These are phyloP conservation scores for Lepidium campestre DNA, from an alignment of 441 rosid species.

Conservation along the genomic window DNA sequence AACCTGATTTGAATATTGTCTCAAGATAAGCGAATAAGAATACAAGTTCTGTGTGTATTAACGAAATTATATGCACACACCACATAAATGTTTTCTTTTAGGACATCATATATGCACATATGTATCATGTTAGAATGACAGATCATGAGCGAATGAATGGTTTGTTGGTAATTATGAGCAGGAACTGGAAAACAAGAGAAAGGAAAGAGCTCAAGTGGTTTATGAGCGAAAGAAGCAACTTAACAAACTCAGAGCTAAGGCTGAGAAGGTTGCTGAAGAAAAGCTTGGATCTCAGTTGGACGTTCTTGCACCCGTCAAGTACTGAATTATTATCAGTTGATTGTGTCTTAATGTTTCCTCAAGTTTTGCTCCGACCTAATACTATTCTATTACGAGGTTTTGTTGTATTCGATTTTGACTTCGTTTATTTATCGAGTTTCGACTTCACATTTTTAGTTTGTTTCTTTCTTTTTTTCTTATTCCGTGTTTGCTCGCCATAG, in stretches of 20 bases:
- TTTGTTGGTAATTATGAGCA: slow-evolving; percentile 14
- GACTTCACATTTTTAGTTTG: background rate
- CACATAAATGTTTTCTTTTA: background rate
- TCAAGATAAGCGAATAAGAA: background rate
- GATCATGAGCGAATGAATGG: background rate
- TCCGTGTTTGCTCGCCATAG: background rate
- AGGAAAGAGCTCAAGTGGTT: slow-evolving; percentile 57
- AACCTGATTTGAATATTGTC: background rate
- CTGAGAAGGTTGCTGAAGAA: slow-evolving; percentile 62
- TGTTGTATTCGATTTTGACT: background rate
- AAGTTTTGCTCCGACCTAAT: background rate
- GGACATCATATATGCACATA: background rate
- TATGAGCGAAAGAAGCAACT: slow-evolving; percentile 78
- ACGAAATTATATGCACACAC: background rate
- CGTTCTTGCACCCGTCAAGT: slow-evolving; percentile 49
- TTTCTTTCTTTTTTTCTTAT: background rate
- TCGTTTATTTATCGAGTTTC: background rate
- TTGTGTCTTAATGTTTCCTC: slow-evolving; percentile 1
- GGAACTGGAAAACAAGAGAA: slow-evolving; percentile 82
- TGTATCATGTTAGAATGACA: background rate
- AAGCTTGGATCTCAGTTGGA: slow-evolving; percentile 68
- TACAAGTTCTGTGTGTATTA: background rate
- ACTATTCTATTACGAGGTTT: background rate
- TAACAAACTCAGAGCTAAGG: slow-evolving; percentile 62
- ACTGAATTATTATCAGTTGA: slow-evolving; percentile 24